Conservation (phyloP, 371 early-diverging fungal genomes). For the Funneliformis caledonium region DNA sequence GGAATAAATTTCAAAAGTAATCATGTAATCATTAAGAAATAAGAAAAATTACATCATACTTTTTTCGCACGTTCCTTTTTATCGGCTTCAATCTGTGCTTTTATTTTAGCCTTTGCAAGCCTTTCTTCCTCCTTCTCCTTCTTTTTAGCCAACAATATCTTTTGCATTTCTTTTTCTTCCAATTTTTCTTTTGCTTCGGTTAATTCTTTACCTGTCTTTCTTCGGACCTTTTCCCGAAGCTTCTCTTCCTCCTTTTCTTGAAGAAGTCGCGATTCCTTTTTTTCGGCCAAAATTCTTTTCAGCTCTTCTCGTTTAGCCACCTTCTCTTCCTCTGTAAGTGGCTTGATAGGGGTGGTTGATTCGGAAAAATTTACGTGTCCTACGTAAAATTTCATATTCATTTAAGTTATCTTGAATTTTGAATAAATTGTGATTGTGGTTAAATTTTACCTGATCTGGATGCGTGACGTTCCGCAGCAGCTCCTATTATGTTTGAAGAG, state of each 20-base stretch:
- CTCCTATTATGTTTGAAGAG: constrained; percentile 48
- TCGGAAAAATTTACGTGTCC: constrained; percentile 89
- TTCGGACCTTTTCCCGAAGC: constrained; percentile 74
- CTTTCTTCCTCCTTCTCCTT: constrained; percentile 83
- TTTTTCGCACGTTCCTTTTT: constrained; percentile 73
- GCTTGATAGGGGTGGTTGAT: constrained; percentile 80
- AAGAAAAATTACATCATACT: constrained; percentile 38
- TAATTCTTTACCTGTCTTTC: constrained; percentile 83
- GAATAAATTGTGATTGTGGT: neutral
- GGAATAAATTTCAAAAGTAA: constrained; percentile 37
- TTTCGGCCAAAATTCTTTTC: constrained; percentile 70
- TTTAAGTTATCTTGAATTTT: neutral
- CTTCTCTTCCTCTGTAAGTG: constrained; percentile 89
- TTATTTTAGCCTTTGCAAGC: constrained; percentile 75
- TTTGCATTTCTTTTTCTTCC: constrained; percentile 76
- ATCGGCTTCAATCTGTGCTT: constrained; percentile 87
- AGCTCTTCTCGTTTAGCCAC: constrained; percentile 75
- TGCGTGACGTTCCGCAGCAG: constrained; percentile 84
- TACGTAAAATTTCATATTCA: neutral
- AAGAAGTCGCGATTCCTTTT: constrained; percentile 66
- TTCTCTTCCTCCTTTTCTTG: constrained; percentile 74
- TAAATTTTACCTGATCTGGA: constrained; percentile 55
- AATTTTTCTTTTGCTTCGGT: constrained; percentile 70
- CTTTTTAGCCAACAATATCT: constrained; percentile 71
- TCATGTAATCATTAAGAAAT: neutral